A percentile compares a stretch with the other conserved stretches of the same genome.
Conservation (phyloP, 2,329 filamentous ascomycete genomes). For the Penicillium sp. region DNA sequence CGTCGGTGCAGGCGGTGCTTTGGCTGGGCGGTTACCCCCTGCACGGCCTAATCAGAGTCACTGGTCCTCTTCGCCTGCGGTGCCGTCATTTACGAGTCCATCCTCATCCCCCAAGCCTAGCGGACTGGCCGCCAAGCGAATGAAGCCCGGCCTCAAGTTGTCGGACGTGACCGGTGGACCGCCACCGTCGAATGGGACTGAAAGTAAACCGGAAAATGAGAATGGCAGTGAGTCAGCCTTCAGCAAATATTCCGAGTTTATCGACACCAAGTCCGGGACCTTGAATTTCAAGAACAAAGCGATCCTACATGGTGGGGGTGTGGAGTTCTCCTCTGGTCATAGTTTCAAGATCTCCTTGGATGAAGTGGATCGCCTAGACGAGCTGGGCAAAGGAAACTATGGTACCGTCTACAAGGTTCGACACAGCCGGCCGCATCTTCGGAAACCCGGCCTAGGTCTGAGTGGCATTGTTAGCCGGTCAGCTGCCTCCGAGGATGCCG, state of each 20-base stretch:
- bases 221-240: constrained; percentile 48
- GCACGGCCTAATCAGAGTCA: constrained; percentile 34
- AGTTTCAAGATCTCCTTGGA: constrained; percentile 94
- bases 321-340: constrained; percentile 86
- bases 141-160: constrained; percentile 49
- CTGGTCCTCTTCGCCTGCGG: constrained; percentile 32
- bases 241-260: constrained; percentile 73
- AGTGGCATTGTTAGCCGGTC: constrained; percentile 56
- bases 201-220: constrained; percentile 20
- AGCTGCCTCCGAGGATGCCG: constrained; percentile 17
- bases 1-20: constrained; percentile 26
- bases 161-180: constrained; percentile 48
- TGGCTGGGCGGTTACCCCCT: constrained; percentile 30
- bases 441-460: constrained; percentile 60
- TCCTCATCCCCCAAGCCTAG: constrained; percentile 42
- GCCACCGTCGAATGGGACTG: constrained; percentile 29
- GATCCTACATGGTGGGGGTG: constrained; percentile 80
- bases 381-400: constrained; percentile 97
- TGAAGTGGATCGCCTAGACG: constrained; percentile 88
- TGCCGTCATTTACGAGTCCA: constrained; percentile 47
- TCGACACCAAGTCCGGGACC: constrained; percentile 88
- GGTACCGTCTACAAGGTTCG: constrained; percentile 96
- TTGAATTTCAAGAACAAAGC: constrained; percentile 93
- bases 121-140: constrained; percentile 48
- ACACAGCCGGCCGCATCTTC: constrained; percentile 70